Evolutionary conservation across 805 yeast genomes (phyloP), one percentile per base, ranked within the genome.

Genomic region (Myxozyma vanderwaltii): DNA sequence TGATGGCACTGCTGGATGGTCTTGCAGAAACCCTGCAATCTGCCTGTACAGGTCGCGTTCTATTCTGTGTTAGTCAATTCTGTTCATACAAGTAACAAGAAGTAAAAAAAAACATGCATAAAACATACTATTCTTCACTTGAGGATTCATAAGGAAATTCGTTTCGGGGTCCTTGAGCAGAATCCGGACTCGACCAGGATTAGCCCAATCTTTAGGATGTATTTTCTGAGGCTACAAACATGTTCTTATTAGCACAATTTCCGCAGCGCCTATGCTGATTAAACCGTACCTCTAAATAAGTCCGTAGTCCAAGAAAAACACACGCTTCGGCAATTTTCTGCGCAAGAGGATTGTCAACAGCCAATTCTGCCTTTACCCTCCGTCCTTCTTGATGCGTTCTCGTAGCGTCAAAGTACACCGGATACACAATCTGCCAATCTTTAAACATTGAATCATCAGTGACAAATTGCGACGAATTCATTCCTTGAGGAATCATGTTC

Each of bases 131-230:
- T 81, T 82, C 54, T 72, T 73, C 39, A 76, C 47, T 38, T 48
- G 24, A 40, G 68, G 51, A 61, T 53, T 72, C 47, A 68, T 52
- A 27, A 70, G 67, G 17, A 71, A 70, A 13, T 74, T 76, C 10
- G 72, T 67, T 1, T 83, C 84, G 10, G 79, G 74, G 49, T 81
- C 80, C 68, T 84, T 86, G 41, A 89, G 65, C 46, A 84, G 76
- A 23, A 91, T 86, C 66, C 96, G 82, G 36, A 94, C 91, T 69
- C 98, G 81, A n/a, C 99, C 99, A 3, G 97, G 95, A 70, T 92
- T 92, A 65, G 98, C 96, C 81, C 86, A 94, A 74, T 92, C 98
- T 73, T 91, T 96, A 12, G 98, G 98, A 74, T 92, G 99, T 1
- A 87, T 74, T 75, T 91, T 94, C 60, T 87, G 89, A 61, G 92